Base-by-base conservation (phyloP, 2,329 filamentous ascomycete genomes). In the Sarocladium oryzae region DNA sequence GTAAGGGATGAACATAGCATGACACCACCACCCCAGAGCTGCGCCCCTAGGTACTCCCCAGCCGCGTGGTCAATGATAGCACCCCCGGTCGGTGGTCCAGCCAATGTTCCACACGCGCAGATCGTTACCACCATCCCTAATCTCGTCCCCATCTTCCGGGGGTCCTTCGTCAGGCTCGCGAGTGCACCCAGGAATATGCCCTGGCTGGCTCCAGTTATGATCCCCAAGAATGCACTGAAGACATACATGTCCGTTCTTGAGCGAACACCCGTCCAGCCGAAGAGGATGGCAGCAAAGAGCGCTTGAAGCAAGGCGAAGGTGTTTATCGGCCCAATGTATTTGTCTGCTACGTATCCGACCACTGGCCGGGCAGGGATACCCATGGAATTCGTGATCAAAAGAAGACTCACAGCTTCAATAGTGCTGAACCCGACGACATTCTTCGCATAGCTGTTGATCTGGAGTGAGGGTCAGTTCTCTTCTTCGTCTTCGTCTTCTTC, bases 311-410 rank as follows among this genome's bases (percentile, higher is more conserved):
- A n/a, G 24, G 80, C 70, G 23, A 81, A 69, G 1, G 73, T 70
- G 57, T 84, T 84, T 45, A 82, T 66, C 0, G 77, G 71, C 1
- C 82, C 81, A 2, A 77, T 63, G 50, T 65, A 57, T 53, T 56
- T 66, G 60, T 84, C 79, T 0, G 79, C 79, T 5, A 84, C 57
- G 54, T 72, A 73, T 11, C 74, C 75, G 0, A 76, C 73, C 1
- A 81, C 56, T 1, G 80, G 63, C 1, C 81, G 78, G n/a, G 74
- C 71, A 1, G 77, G 60, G 3, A 84, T 69, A 1, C 80, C 79
- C 15, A 81, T 66, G 8, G 71, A 78, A 55, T 84, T 82, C 13
- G 76, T 70, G 16, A 82, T 72, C 41, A 85, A 67, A 1, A 85
- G 69, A 2, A 84, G 65, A 23, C 72, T 72, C 53, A 82, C 73